Conservation (phyloP, 768 basidiomycete genomes). For the Lentinula guzmanii region DNA sequence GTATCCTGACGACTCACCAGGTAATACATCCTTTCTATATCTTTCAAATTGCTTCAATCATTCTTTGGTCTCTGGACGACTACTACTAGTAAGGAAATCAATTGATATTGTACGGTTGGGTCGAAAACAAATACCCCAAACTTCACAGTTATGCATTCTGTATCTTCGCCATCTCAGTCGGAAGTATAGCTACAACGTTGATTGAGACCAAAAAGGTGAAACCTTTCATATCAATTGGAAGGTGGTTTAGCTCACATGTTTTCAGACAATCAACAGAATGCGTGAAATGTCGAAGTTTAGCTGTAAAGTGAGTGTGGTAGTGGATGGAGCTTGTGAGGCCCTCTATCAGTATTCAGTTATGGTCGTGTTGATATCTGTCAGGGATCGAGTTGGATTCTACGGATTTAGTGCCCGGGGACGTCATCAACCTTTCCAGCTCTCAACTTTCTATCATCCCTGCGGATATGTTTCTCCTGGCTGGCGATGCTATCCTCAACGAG, state of each 20-base stretch:
- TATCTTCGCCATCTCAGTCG: slow-evolving; percentile 84
- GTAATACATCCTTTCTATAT: slow-evolving; percentile 98
- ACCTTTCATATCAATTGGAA: slow-evolving; percentile 1
- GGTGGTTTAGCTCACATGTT: neutral
- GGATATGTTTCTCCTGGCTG: slow-evolving; percentile 88
- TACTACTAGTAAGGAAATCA: slow-evolving; percentile 83
- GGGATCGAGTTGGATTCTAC: slow-evolving; percentile 72
- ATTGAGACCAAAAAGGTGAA: slow-evolving; percentile 86
- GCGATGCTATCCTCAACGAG: slow-evolving; percentile 97
- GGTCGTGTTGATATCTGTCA: slow-evolving; percentile 19
- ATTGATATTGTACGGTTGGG: neutral
- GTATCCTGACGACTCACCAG: slow-evolving; percentile 24
- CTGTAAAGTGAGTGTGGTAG: slow-evolving; percentile 67
- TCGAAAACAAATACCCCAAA: neutral
- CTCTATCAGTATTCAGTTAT: neutral
- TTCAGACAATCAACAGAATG: slow-evolving; percentile 82
- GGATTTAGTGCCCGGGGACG: slow-evolving; percentile 85
- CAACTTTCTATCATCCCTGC: slow-evolving; percentile 75
- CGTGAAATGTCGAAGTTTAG: slow-evolving; percentile 91
- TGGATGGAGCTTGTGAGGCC: slow-evolving; percentile 68
- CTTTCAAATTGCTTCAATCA: slow-evolving; percentile 93
- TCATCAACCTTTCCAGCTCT: slow-evolving; percentile 82
- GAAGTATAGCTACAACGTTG: slow-evolving; percentile 81
- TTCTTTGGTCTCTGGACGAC: slow-evolving; percentile 91
- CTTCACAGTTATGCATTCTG: slow-evolving; percentile 53